Evolutionary conservation across 495 filamentous ascomycete genomes (phyloP), one percentile per base, ranked within the genome.

Genomic region (Aspergillus panamensis): DNA sequence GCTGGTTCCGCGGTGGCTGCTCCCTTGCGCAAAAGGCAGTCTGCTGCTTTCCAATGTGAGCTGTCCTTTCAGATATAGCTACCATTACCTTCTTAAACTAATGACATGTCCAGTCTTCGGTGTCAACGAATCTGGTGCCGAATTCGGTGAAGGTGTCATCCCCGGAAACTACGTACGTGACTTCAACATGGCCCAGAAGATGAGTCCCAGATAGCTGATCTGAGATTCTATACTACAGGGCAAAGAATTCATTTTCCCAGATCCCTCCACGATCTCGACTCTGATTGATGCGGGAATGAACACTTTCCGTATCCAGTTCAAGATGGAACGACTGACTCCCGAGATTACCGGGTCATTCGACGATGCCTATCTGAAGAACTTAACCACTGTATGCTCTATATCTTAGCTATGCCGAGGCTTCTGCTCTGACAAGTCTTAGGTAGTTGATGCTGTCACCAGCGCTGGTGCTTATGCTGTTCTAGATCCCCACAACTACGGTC

Each of bases 401-500:
- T 3, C 12, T 16, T 33, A 3, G 2, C 19, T 25, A 20, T 8
- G 25, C 35, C 30, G n/a, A 48, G 45, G 17, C 10, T 9, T 37
- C 30, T 17, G n/a, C n/a, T 29, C 35, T 20, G n/a, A n/a, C 6
- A 10, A 6, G 3, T 13, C 20, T 17, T 62, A 86, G 78, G 85
- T 77, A 32, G 78, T 88, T 62, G 72, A 72, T 51, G 82, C 79
- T 59, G 78, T 89, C 64, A 89, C 86, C 51, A 72, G 72, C 59
- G 80, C 81, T 43, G 85, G 84, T 37, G 82, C 80, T 5, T 87
- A 85, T 61, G 86, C 86, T 6, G 73, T 89, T 47, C 69, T 88
- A 25, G 82, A 87, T 62, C 85, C 87, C 9, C 87, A 91, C 72
- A 91, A 91, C 75, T 90, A 81, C 61, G 86, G 83, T 55, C 70